Base-by-base conservation (phyloP, 164 flowering plant species). In the Vitis labrusca region DNA sequence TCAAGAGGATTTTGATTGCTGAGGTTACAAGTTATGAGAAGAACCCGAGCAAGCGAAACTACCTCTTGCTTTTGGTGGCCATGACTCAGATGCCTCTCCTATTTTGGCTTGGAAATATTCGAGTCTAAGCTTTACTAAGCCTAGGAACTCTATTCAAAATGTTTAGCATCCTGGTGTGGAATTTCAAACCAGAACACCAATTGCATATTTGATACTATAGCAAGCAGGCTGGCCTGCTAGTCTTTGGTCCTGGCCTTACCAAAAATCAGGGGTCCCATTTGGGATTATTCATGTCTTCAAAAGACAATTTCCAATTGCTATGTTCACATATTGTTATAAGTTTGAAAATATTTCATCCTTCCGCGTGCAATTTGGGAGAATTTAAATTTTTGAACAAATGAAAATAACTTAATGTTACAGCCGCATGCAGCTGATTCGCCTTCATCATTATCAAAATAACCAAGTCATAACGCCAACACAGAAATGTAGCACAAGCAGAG, bases 1-100 rank as follows among this genome's bases (percentile, higher is more conserved):
- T 71, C 58, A 71, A 65, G 64, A 65, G 74, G 52, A 47, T 71
- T 14, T 59, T 65, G 27, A 49, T 71, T 50, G 44, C 50, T 1
- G 64, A 71, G 52, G 71, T 59, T 5, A 68, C 47, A 16, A 58
- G 60, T 50, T 47, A 19, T 9, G 59, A 62, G 32, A 70, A 62
- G 17, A 23, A 62, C 47, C 62, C 73, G 9, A 60, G 50, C 64
- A 69, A 69, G 59, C 49, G 59, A 17, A 10, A 61, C 29, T 69
- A 69, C 15, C 61, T 70, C 30, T 37, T 70, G 53, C 73, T 70
- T 61, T 62, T 62, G 1, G 16, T 70, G 3, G 61, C 60, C 30
- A 9, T 62, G 61, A 32, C 52, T 51, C 66, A 52, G 12, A 17
- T 61, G 16, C 66, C 66, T 2, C 44, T 52, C 37, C 50, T 70